These are phyloP conservation scores for Thermothelomyces thermophilus DNA, from an alignment of 2,329 filamentous ascomycete genomes.

Conservation along the genomic window DNA sequence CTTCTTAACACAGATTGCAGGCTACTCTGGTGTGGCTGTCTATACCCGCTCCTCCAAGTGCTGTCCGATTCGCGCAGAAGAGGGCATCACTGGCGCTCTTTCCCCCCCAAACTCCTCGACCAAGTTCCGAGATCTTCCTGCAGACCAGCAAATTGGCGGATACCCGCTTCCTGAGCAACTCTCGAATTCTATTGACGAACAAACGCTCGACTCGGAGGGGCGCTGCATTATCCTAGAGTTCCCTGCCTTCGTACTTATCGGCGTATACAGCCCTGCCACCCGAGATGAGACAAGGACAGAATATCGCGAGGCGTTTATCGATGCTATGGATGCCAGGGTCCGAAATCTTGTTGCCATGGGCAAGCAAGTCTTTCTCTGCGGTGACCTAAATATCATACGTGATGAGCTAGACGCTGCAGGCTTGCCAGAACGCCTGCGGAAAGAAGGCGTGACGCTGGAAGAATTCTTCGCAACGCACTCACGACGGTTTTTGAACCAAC, in stretches of 20 bases:
- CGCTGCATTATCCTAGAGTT: conserved; percentile 90
- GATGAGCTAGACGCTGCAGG: conserved; percentile 67
- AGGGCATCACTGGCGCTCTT: conserved; percentile 82
- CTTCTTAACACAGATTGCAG: conserved; percentile 37
- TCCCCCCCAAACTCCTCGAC: conserved; percentile 64
- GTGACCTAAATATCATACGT: conserved; percentile 77
- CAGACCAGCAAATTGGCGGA: conserved; percentile 74
- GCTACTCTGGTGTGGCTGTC: conserved; percentile 91
- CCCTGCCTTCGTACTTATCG: conserved; percentile 86
- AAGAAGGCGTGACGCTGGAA: conserved; percentile 59
- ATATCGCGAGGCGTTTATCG: conserved; percentile 75
- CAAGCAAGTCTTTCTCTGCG: conserved; percentile 78
- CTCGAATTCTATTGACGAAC: conserved; percentile 56
- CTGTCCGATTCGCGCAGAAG: conserved; percentile 81
- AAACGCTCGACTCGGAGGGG: conserved; percentile 78
- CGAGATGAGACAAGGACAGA: conserved; percentile 76
- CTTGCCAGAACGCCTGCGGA: conserved; percentile 62
- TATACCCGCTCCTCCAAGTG: conserved; percentile 87
- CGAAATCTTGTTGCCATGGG: conserved; percentile 75
- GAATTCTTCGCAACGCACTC: conserved; percentile 68
- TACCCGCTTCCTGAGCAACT: conserved; percentile 71
- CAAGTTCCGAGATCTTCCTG: conserved; percentile 67
- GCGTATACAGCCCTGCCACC: conserved; percentile 86
- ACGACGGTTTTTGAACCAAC: conserved; percentile 74
- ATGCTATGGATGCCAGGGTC: conserved; percentile 72